Evolutionary conservation across 768 basidiomycete genomes (phyloP), one percentile per base, ranked within the genome.

Genomic region (Leccinellum luteum): DNA sequence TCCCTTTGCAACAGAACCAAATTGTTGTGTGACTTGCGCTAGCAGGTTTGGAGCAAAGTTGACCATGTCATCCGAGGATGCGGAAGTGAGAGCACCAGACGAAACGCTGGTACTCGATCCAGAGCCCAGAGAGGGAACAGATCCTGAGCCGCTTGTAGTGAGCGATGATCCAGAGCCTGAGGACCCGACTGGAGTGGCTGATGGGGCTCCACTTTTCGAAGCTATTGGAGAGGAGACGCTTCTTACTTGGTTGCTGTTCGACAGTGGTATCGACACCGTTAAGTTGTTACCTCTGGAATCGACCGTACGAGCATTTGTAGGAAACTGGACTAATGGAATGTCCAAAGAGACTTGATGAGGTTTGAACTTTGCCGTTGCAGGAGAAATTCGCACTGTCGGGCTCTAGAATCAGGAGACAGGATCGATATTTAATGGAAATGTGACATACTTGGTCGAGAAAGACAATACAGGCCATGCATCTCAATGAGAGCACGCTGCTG

Each of bases 401-500:
- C 73, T 51, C 72, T 66, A 70, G 68, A 73, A 72, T 71, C 52
- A 62, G 48, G 62, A 53, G 19, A 28, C 27, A 54, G 54, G 54
- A 57, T 25, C 41, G 21, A n/a, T 19, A 52, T 25, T 45, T 31
- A 38, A 53, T 32, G 23, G 54, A 41, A 56, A 38, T 48, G 32
- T 25, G 21, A 80, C 89, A 61, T 72, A 93, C 92, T 94, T 48
- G 92, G 93, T 57, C 92, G 84, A 35, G 90, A 92, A 51, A 92
- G 80, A 68, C 92, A 93, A 66, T 94, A 94, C 13, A 94, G 77
- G 12, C 92, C 93, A 65, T 92, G 91, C 91, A 92, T 94, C 75
- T 92, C 92, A 55, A 88, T 88, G 57, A 96, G 78, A 3, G 93
- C 93, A 47, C 94, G 86, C 66, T 91, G 88, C 69, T 93, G 91